Conservation (phyloP, 2,329 filamentous ascomycete species). For the Thelonectria blattea region DNA sequence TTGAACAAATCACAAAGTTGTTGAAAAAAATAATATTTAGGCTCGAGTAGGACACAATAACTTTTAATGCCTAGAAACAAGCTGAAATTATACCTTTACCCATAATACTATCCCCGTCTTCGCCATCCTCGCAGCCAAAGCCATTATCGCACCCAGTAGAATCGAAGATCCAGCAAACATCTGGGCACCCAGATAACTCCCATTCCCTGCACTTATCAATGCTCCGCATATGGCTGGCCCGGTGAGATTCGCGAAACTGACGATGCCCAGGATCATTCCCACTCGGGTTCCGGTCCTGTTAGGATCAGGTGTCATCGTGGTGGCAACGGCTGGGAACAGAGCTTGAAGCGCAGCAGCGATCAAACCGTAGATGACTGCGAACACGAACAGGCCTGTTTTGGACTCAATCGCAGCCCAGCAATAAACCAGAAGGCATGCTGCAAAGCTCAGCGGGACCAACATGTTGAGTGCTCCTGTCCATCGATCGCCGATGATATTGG, state of each 20-base stretch:
- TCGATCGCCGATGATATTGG: slow-evolving; percentile 54
- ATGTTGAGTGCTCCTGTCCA: slow-evolving; percentile 59
- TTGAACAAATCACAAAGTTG: no score
- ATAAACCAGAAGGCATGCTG: slow-evolving; percentile 34
- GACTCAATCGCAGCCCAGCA: slow-evolving; percentile 40
- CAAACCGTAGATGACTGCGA: slow-evolving; percentile 54
- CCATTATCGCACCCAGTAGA: slow-evolving; percentile 31
- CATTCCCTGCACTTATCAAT: slow-evolving; percentile 26
- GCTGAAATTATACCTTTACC: no score
- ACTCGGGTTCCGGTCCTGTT: slow-evolving; percentile 42
- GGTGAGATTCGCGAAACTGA: slow-evolving; percentile 39
- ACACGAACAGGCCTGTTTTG: slow-evolving; percentile 35
- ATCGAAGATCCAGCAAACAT: slow-evolving; percentile 35
- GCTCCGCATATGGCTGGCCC: slow-evolving; percentile 39
- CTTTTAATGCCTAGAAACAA: no score
- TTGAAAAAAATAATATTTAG: no score
- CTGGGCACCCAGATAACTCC: slow-evolving; percentile 33
- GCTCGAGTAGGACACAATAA: no score
- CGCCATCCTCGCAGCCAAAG: slow-evolving; percentile 23
- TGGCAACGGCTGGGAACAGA: slow-evolving; percentile 57
- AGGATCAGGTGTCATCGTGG: slow-evolving; percentile 46
- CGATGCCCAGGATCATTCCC: slow-evolving; percentile 45
- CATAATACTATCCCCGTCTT: slow-evolving; percentile 21
- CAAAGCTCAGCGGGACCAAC: slow-evolving; percentile 47
- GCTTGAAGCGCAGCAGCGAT: slow-evolving; percentile 56